Evolutionary conservation across 345 rosid genomes (phyloP), one percentile per base, ranked within the genome.

Genomic region (Mercurialis annua): DNA sequence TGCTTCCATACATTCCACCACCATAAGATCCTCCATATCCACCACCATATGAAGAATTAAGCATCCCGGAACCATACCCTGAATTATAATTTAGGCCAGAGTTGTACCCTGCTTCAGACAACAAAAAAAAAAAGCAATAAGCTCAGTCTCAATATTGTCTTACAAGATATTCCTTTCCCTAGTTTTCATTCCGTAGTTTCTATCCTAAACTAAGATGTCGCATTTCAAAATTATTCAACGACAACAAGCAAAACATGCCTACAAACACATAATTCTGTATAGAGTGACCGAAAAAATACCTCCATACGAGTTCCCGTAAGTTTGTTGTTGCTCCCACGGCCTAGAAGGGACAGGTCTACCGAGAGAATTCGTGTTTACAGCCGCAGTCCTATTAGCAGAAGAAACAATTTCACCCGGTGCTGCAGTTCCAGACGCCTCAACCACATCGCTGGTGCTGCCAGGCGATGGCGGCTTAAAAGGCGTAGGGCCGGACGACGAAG

Each of bases 391-490:
- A 70, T 78, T 79, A 15, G 55, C 61, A 46, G 86, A 43, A 0
- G 95, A 62, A 76, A 90, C 88, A 38, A 89, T 77, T 68, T 92
- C 97, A 48, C 99, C 98, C 0, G 97, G 98, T 63, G 62, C 84
- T 4, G 93, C 97, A 33, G 99, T 92, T 65, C 99, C 98, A 3
- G 99, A 89, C 70, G 94, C 92, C 78, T 94, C 98, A 27, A 94
- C 98, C 6, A 90, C 92, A 76, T 81, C 90, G 66, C 92, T 91
- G 8, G 98, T 94, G 85, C 81, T 92, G 27, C 97, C 93, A 49
- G 83, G 57, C 4, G 98, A 87, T 27, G 99, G 87, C 10, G 99
- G 97, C 72, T 85, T 94, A 60, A 94, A 94, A 44, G 99, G 99
- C 2, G 86, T 74, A 62, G 98, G 82, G 59, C 98, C 95, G 7